Base-by-base conservation (phyloP, 2,329 filamentous ascomycete genomes). In the Daldinia sp. region DNA sequence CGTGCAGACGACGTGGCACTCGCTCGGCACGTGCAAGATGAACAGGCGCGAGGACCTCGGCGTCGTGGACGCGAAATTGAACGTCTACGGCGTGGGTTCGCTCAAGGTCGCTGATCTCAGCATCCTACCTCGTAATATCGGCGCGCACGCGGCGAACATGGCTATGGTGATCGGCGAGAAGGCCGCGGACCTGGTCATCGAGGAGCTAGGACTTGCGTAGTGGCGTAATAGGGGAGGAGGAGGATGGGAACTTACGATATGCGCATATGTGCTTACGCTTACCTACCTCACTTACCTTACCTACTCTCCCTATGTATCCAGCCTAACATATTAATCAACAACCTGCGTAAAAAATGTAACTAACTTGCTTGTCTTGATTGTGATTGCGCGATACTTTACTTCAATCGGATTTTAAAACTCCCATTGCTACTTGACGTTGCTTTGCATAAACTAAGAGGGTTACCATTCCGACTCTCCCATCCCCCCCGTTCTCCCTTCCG, bases 21-120 rank as follows among this genome's bases (percentile, higher is more conserved):
- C 81, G 0, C 74, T 85, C 5, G 82, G 82, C 0, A 85, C 83
- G 0, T 81, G 80, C 55, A 83, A 81, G 72, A 85, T 86, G 83
- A 81, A 77, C 2, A 79, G 81, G 6, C 73, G 76, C 6, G 79
- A 81, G 13, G 56, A 82, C 26, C 72, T 72, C 3, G 84, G 83
- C 4, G 84, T 85, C 1, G 63, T 84, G 0, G 82, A 84, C 59
- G 74, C 71, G 26, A 33, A 30, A 6, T 26, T 51, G 15, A 4
- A 51, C 15, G 46, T 51, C 1, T 51, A 51, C 15, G 6, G 76
- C 75, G 10, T 71, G 85, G 13, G 79, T 78, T 42, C 39, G 18
- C 60, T 68, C 12, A 72, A 71, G 41, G 44, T 72, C 39, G 69
- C 64, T 5, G 67, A 82, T 69, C 44, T 82, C 57, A 79, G 79